Evolutionary conservation across 345 rosid species (phyloP).

Genomic region (Corchorus olitorius): DNA sequence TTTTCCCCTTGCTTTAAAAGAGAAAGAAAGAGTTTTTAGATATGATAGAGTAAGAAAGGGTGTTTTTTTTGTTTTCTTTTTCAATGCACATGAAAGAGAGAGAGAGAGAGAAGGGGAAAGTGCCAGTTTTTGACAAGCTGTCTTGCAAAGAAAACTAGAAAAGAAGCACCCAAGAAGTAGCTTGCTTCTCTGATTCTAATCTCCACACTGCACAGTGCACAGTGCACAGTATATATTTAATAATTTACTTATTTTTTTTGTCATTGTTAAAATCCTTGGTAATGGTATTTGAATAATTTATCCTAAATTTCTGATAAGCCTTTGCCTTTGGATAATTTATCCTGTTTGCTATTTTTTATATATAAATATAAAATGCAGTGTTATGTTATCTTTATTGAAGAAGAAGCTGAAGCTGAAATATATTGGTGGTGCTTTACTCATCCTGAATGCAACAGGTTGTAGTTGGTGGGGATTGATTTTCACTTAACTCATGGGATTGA

Average conservation of each 20-base stretch:
- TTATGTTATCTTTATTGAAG: not conserved
- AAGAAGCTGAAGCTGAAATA: not conserved
- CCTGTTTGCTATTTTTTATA: not conserved
- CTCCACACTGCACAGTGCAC: not conserved
- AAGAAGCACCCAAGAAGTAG: slow-evolving; percentile 30
- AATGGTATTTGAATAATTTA: not conserved
- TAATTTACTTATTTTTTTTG: not conserved
- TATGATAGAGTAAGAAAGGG: slow-evolving; percentile 5
- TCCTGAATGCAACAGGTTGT: not conserved
- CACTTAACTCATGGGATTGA: not conserved
- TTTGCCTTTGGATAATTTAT: not conserved
- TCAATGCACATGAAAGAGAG: slow-evolving; percentile 9
- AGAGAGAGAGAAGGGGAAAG: not conserved
- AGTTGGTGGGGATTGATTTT: not conserved
- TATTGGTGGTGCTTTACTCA: not conserved
- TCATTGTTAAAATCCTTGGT: not conserved
- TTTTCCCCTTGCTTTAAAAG: not conserved
- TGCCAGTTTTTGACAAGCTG: slow-evolving; percentile 65
- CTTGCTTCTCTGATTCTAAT: slow-evolving; percentile 15
- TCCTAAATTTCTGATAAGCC: not conserved
- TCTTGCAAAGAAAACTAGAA: slow-evolving; percentile 20
- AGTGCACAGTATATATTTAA: too few relatives aligned
- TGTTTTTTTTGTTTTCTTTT: slow-evolving; percentile 18
- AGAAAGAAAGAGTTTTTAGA: not conserved
- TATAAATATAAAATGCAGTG: not conserved